Evolutionary conservation across 1,284 basidiomycete genomes (phyloP), one percentile per base, ranked within the genome.

Genomic region (Trametes sp.): DNA sequence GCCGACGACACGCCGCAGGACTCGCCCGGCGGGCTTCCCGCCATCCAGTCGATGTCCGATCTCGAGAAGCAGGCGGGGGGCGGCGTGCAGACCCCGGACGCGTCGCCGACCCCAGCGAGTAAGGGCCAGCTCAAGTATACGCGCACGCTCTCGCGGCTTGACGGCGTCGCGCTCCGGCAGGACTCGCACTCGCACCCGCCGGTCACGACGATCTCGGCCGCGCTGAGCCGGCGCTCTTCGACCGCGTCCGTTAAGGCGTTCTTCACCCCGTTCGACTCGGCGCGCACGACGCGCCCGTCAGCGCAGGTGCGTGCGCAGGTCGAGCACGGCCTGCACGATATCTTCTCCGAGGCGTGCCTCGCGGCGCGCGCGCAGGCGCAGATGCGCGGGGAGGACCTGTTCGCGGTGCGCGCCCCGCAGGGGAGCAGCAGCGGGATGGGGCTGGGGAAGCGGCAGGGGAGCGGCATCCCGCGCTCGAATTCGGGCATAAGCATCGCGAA

Each of bases 261-360:
- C 48, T 86, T 87, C 65, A 73, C 81, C 1, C 80, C 83, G 4
- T 76, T 83, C 24, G 85, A 87, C 13, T 82, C 86, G 28, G 87
- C 85, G 14, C 69, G 71, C 4, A 83, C 92, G 51, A 79, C 90
- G 41, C 87, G 93, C 10, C 87, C 88, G 10, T 89, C 92, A 8
- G 78, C 84, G 16, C 81, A 85, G 35, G 87, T 89, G 33, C 87
- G 94, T 23, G 81, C 86, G 29, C 83, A 85, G 53, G 85, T 91
- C 36, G 90, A 93, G 66, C 82, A 85, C 49, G 86, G 84, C 14
- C 76, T 93, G 21, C 81, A 83, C 54, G 91, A 93, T 66, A 85
- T 93, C 52, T 83, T 87, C 65, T 91, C 90, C 13, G 82, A 87
- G 62, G 78, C 81, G 21, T 87, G 88, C 63, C 72, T 87, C 42